Evolutionary conservation across 2,329 filamentous ascomycete genomes (phyloP).

Genomic region (Alternaria novae-zelandiae): DNA sequence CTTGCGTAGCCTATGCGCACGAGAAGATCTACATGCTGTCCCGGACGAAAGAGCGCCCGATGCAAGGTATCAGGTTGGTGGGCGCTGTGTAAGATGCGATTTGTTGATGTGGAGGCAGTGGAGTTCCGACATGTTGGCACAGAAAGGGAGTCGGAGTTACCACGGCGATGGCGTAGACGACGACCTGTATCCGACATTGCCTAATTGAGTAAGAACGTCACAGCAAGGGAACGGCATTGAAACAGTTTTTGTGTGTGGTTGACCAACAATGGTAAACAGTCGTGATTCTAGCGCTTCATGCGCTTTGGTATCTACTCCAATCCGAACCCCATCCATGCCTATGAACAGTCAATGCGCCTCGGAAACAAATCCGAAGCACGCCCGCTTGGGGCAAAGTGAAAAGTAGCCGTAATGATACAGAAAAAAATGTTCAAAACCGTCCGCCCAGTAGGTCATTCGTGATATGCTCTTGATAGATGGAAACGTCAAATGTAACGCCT

Average conservation of each 20-base stretch:
- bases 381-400: constrained; percentile 9
- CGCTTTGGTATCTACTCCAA: constrained; percentile 29
- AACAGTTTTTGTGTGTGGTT: neutral
- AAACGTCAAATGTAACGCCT: constrained; percentile 10
- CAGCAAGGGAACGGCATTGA: neutral
- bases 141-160: neutral
- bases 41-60: neutral
- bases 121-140: neutral
- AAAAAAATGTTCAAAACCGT: constrained; percentile 26
- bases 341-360: constrained; percentile 8
- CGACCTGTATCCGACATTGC: neutral
- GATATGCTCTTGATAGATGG: constrained; percentile 21
- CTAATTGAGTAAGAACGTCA: neutral
- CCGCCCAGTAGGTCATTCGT: constrained; percentile 22
- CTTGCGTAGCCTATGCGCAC: neutral
- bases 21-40: neutral
- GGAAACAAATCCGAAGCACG: neutral
- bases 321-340: constrained; percentile 5
- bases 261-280: constrained; percentile 14
- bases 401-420: constrained; percentile 17
- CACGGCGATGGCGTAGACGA: neutral
- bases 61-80: neutral
- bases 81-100: neutral
- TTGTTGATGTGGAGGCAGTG: neutral
- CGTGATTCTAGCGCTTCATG: constrained; percentile 24